These are phyloP conservation scores for Ilyonectria robusta DNA, from an alignment of 2,329 filamentous ascomycete species.

Conservation along the genomic window DNA sequence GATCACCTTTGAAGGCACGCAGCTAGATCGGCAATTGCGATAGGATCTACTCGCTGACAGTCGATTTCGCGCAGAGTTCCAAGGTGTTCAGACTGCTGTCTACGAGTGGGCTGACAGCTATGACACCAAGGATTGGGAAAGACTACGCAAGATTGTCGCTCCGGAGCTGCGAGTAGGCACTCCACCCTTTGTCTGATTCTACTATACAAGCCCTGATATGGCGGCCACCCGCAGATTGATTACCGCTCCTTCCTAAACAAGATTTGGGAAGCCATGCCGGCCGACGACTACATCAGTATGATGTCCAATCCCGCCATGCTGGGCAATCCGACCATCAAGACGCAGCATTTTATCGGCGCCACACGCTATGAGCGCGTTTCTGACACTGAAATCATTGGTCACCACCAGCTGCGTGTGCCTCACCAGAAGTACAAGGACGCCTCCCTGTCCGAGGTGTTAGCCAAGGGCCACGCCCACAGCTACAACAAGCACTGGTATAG, in stretches of 20 bases:
- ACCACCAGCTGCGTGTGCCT: not conserved
- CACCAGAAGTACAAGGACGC: not conserved
- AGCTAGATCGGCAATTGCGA: not conserved
- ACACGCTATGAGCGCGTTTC: not conserved
- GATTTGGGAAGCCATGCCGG: not conserved
- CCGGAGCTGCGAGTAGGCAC: not conserved
- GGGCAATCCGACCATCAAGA: not conserved
- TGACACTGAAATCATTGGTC: not conserved
- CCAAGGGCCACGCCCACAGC: slow-evolving; percentile 11
- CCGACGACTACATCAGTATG: not conserved
- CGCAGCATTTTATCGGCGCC: not conserved
- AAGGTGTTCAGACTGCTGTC: slow-evolving; percentile 4
- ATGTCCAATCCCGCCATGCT: not conserved
- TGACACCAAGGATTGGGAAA: slow-evolving; percentile 24
- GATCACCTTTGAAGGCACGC: not conserved
- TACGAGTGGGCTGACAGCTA: slow-evolving; percentile 20
- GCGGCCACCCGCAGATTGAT: not conserved
- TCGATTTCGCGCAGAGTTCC: not conserved
- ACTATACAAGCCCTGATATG: not conserved
- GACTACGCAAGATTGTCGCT: slow-evolving; percentile 8
- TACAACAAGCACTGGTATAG: slow-evolving; percentile 15
- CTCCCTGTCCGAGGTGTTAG: not conserved
- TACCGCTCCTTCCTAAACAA: not conserved
- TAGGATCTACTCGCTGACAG: not conserved
- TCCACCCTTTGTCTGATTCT: not conserved